Conservation (phyloP, 2,329 filamentous ascomycete species). For the Elsinoe batatas region DNA sequence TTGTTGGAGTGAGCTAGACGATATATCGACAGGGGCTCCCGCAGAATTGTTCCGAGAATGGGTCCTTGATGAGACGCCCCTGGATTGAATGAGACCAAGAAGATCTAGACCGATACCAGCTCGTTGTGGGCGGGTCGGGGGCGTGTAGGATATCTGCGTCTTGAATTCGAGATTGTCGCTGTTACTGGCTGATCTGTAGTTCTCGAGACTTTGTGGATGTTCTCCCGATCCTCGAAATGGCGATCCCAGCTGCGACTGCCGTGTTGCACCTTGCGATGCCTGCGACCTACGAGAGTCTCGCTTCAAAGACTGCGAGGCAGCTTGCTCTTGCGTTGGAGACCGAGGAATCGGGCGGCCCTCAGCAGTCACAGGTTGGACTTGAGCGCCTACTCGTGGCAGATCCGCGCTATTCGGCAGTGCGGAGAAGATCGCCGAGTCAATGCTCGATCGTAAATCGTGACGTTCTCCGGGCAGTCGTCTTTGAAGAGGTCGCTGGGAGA, state of each 20-base stretch:
- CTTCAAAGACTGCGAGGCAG: not conserved
- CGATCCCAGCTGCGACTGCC: not conserved
- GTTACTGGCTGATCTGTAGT: not conserved
- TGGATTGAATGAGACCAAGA: no score
- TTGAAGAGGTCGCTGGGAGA: not conserved
- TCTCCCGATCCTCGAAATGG: not conserved
- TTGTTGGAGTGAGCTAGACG: conserved; percentile 5
- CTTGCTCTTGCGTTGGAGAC: not conserved
- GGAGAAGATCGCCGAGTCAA: not conserved
- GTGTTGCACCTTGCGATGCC: not conserved
- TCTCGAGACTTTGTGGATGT: conserved; percentile 1
- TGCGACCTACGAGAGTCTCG: not conserved
- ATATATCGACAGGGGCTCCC: not conserved
- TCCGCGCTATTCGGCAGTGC: not conserved
- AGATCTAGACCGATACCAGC: no score
- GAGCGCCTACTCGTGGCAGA: not conserved
- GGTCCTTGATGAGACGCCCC: not conserved
- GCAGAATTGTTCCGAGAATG: not conserved
- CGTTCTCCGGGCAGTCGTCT: not conserved
- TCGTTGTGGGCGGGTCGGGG: not conserved
- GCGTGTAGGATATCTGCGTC: conserved; percentile 14
- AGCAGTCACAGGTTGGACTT: no score
- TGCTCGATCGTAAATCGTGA: not conserved
- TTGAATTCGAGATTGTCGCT: conserved; percentile 5
- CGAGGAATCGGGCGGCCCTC: no score